Conservation (phyloP, 805 yeast species). For the Kazachstania taianensis region DNA sequence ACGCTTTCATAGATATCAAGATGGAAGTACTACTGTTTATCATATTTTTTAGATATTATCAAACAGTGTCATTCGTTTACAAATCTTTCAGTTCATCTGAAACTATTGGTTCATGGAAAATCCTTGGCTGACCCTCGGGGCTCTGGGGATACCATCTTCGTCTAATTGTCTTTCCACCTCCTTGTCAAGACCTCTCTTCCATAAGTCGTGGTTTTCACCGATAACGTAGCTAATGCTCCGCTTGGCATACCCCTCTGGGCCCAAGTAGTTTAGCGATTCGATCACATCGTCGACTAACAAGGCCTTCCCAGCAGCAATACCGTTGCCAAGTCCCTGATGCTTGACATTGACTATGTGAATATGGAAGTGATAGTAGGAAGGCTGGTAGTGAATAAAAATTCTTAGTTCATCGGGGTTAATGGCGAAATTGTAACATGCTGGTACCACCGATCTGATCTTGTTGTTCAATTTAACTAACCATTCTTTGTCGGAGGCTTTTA, state of each 20-base stretch:
- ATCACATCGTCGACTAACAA: constrained; percentile 72
- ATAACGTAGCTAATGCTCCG: constrained; percentile 55
- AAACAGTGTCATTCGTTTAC: too few relatives aligned
- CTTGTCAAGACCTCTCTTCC: constrained; percentile 35
- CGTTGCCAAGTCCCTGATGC: constrained; percentile 59
- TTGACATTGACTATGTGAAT: constrained; percentile 73
- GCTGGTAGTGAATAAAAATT: constrained; percentile 85
- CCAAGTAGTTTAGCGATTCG: constrained; percentile 49
- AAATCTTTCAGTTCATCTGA: too few relatives aligned
- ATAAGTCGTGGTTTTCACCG: constrained; percentile 72
- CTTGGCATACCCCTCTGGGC: constrained; percentile 45
- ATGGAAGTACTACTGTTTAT: too few relatives aligned
- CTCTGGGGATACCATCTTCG: constrained; percentile 22
- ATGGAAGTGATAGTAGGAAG: constrained; percentile 93
- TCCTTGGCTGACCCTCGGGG: constrained; percentile 6
- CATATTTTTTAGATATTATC: too few relatives aligned
- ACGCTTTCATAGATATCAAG: too few relatives aligned
- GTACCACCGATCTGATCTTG: constrained; percentile 40
- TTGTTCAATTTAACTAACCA: constrained; percentile 42
- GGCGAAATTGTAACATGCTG: constrained; percentile 34
- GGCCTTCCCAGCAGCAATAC: constrained; percentile 74
- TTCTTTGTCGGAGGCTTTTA: constrained; percentile 45
- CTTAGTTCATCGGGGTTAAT: constrained; percentile 51
- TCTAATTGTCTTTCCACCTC: constrained; percentile 20
- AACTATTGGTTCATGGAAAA: neutral